Percentiles rank a stretch among this genome's conserved stretches.
Conservation (phyloP, 441 rosid species). For the Populus hybrid region DNA sequence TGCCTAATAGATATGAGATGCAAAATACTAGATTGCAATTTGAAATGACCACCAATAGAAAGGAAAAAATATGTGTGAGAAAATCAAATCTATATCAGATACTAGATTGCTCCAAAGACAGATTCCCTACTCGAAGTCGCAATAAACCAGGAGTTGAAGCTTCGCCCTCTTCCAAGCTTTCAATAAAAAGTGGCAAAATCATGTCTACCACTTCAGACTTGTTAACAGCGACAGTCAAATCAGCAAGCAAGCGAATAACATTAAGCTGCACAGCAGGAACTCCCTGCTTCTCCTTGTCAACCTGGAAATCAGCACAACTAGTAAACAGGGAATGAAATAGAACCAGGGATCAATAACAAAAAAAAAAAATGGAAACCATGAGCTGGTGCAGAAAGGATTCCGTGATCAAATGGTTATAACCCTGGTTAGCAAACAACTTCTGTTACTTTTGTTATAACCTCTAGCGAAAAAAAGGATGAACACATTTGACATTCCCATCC, state of each 20-base stretch:
- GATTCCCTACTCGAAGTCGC: constrained; percentile 75
- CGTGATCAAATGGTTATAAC: constrained; percentile 9
- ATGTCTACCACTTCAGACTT: constrained; percentile 95
- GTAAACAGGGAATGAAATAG: constrained; percentile 6
- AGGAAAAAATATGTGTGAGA: constrained; percentile 10
- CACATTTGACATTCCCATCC: constrained; percentile 12
- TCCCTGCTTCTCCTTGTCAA: constrained; percentile 68
- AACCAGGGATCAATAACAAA: not conserved
- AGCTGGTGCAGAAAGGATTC: constrained; percentile 10
- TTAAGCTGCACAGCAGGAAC: constrained; percentile 84
- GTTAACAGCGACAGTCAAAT: constrained; percentile 80
- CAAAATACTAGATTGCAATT: constrained; percentile 14
- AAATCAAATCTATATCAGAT: constrained; percentile 18
- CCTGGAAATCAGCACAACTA: constrained; percentile 44
- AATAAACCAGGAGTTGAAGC: constrained; percentile 83
- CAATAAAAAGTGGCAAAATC: constrained; percentile 95
- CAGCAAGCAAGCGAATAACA: constrained; percentile 84
- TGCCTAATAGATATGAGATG: constrained; percentile 17
- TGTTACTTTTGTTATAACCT: constrained; percentile 5
- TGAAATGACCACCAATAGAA: constrained; percentile 9
- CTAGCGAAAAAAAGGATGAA: constrained; percentile 1
- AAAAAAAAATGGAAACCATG: not conserved
- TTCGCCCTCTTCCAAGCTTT: constrained; percentile 98
- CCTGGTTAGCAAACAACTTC: not conserved
- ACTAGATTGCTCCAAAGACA: constrained; percentile 30